Percentiles rank a stretch among this genome's conserved stretches.
Conservation (phyloP, 257 asterid species). For the Lycium ferocissimum region DNA sequence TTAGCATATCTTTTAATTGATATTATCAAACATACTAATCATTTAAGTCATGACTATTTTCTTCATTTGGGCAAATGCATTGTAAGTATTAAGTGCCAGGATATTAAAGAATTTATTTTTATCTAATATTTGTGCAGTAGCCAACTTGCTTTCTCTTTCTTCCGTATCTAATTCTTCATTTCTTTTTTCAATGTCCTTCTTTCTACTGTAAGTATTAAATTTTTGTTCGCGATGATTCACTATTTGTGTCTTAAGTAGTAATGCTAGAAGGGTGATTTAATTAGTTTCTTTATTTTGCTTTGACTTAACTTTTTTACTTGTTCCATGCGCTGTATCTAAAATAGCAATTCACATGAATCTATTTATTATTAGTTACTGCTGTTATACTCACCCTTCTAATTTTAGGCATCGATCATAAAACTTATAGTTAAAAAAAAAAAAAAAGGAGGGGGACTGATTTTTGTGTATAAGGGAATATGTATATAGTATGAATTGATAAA, state of each 20-base stretch:
- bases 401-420: background rate
- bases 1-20: background rate
- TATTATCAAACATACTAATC: background rate
- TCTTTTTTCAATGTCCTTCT: background rate
- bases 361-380: background rate
- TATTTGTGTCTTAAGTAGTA: background rate
- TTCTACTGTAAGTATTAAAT: background rate
- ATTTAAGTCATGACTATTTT: background rate
- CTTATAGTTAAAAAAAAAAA: background rate
- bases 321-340: background rate
- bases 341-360: too few relatives aligned
- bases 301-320: background rate
- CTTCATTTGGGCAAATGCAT: background rate
- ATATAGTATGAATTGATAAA: background rate
- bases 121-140: background rate
- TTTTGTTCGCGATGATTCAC: background rate
- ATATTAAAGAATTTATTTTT: background rate
- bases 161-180: background rate
- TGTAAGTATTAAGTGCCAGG: background rate
- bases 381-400: background rate
- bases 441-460: background rate
- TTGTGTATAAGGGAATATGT: background rate
- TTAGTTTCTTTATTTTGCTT: background rate
- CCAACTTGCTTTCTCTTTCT: background rate
- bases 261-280: constrained; percentile 4